A percentile compares a stretch with the other conserved stretches of the same genome.
These are phyloP conservation scores for Favolaschia claudopus DNA, from an alignment of 768 basidiomycete species.

Conservation along the genomic window DNA sequence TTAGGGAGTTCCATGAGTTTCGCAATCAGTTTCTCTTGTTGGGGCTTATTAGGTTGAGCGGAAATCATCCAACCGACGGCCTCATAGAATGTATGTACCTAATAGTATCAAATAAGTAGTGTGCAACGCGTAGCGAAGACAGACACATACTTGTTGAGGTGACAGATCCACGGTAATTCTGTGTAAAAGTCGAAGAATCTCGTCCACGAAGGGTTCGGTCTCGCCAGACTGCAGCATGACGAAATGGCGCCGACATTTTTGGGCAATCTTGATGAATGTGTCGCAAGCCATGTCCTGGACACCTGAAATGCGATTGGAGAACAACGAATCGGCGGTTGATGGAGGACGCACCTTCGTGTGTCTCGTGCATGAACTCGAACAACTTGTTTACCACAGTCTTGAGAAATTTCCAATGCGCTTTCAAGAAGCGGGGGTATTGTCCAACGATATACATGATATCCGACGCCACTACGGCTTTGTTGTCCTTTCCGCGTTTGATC, in stretches of 20 bases:
- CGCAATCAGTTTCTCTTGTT: slow-evolving; percentile 92
- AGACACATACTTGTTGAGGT: slow-evolving; percentile 74
- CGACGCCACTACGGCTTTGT: slow-evolving; percentile 97
- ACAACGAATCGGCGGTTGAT: slow-evolving; percentile 8
- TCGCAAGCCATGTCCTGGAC: slow-evolving; percentile 99
- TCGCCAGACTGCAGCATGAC: slow-evolving; percentile 99
- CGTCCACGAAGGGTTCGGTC: slow-evolving; percentile 96
- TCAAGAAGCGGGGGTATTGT: slow-evolving; percentile 98
- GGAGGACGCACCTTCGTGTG: slow-evolving; percentile 83
- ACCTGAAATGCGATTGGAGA: slow-evolving; percentile 52
- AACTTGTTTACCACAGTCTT: slow-evolving; percentile 99
- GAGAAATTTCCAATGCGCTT: slow-evolving; percentile 99
- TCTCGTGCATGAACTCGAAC: slow-evolving; percentile 99
- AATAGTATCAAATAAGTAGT: slow-evolving; percentile 24
- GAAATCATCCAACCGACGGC: slow-evolving; percentile 99
- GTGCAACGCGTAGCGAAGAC: slow-evolving; percentile 4
- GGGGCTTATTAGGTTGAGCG: slow-evolving; percentile 96
- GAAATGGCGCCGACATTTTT: slow-evolving; percentile 97
- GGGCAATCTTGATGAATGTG: slow-evolving; percentile 99
- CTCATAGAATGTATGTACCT: slow-evolving; percentile 98
- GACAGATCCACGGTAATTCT: slow-evolving; percentile 94
- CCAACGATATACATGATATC: slow-evolving; percentile 99
- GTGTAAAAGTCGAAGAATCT: slow-evolving; percentile 91
- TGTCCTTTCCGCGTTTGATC: slow-evolving; percentile 99
- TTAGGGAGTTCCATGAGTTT: slow-evolving; percentile 98